Evolutionary conservation across 2,329 filamentous ascomycete species (phyloP), one percentile per base, ranked within the genome.

Genomic region (Blastomyces gilchristii): DNA sequence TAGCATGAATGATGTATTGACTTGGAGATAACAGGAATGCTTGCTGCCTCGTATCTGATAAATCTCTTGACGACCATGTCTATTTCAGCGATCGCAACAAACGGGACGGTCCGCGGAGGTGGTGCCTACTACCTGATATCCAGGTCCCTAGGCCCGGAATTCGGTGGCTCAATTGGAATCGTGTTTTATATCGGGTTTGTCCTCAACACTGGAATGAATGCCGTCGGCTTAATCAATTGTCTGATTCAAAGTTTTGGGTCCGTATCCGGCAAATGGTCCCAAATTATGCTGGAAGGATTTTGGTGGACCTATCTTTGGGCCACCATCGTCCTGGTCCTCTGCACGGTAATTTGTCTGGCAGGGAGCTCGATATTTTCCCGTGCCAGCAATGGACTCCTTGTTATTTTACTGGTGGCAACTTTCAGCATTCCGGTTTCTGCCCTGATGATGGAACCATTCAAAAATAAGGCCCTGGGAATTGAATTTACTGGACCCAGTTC

Each of bases 101-200:
- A 96, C 73, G 91, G 91, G 34, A 92, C 91, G 57, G 91, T 96
- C 63, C 87, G 90, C 69, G 91, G 90, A 16, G 91, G 91, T 16
- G 91, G 91, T 60, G 90, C 91, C 47, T 96, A 96, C 72, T 96
- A 93, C 70, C 79, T 96, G 63, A 95, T 96, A 63, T 95, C 90
- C 7, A 83, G 91, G 65, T 92, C 89, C 54, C 78, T 96, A 3
- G 91, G 91, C 0, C 90, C 91, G 7, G 91, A 96, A 70, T 96
- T 96, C 72, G 91, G 91, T 34, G 91, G 91, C 18, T 91, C 89
- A 1, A 95, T 96, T 66, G 91, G 91, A 1, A 82, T 95, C 31
- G 84, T 96, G 14, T 95, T 95, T 75, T 96, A 94, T 72, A 80
- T 95, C n/a, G 90, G 91, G n/a, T 89, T 90, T 67, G 87, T 89